phyloP scores from a whole-genome alignment of 2,329 filamentous ascomycete genomes.

The Tolypocladium paradoxum region DNA sequence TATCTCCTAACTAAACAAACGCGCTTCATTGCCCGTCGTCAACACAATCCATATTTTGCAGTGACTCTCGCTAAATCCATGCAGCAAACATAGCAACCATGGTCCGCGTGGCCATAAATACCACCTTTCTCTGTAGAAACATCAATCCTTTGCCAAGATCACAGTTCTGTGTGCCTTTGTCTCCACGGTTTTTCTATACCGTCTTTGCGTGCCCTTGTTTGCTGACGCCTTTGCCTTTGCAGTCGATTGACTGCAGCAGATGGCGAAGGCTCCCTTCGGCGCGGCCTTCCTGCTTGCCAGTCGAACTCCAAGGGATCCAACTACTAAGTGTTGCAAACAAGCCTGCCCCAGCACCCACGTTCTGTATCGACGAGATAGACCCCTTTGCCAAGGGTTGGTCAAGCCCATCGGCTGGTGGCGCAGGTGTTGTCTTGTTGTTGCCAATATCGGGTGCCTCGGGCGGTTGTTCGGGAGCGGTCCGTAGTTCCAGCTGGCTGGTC shows the following conservation, averaged over 20 bases:
- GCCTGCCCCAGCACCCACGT: conserved; percentile 4
- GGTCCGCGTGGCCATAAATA: neutral
- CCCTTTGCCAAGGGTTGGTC: neutral
- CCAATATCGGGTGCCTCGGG: conserved; percentile 10
- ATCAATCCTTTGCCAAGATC: neutral
- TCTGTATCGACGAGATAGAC: neutral
- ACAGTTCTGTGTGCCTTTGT: neutral
- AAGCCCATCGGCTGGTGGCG: conserved; percentile 9
- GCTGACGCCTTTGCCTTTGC: conserved; percentile 24
- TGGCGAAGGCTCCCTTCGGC: conserved; percentile 47
- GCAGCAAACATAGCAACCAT: neutral
- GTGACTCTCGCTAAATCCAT: neutral
- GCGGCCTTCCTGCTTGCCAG: conserved; percentile 26
- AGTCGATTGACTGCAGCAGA: conserved; percentile 29
- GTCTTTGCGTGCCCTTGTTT: neutral
- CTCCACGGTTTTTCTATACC: neutral
- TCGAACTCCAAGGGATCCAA: conserved; percentile 10
- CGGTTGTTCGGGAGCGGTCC: conserved; percentile 20
- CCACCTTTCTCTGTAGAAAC: neutral
- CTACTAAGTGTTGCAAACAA: conserved; percentile 5
- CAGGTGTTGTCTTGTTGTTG: conserved; percentile 3
- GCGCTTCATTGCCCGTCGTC: neutral
- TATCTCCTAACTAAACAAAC: neutral
- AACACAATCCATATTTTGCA: neutral
- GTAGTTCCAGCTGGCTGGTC: conserved; percentile 36